phyloP scores from a whole-genome alignment of 2,329 filamentous ascomycete species.

The Colletotrichum sp. region DNA sequence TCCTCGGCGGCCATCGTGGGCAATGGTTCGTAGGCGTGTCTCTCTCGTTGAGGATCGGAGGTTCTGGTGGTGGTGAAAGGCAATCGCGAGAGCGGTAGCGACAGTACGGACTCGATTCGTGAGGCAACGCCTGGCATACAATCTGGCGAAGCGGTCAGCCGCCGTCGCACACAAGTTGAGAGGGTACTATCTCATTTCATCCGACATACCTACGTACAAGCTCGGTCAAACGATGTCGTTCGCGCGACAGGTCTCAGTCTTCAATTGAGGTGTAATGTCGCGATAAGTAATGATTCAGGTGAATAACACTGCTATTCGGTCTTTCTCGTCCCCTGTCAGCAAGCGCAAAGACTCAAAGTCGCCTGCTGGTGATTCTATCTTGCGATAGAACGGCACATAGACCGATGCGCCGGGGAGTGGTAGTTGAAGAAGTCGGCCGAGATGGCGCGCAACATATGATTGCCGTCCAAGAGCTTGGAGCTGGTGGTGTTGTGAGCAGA shows the following conservation, averaged over 20 bases:
- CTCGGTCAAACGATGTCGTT: neutral
- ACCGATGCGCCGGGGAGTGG: slow-evolving; percentile 37
- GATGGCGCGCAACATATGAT: slow-evolving; percentile 13
- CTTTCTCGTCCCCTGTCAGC: slow-evolving; percentile 63
- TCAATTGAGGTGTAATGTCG: neutral
- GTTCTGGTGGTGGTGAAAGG: slow-evolving; percentile 21
- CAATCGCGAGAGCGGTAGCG: slow-evolving; percentile 23
- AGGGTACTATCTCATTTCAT: neutral
- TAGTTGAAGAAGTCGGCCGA: slow-evolving; percentile 15
- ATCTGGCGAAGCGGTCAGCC: slow-evolving; percentile 12
- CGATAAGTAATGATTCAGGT: neutral
- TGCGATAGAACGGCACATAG: slow-evolving; percentile 45
- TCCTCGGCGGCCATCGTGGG: slow-evolving; percentile 12
- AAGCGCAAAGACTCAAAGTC: slow-evolving; percentile 74
- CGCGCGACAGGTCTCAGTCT: neutral
- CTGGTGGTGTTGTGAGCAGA: neutral
- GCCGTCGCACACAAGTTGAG: neutral
- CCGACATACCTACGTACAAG: neutral
- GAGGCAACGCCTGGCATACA: slow-evolving; percentile 1
- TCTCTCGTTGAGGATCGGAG: slow-evolving; percentile 14
- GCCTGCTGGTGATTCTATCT: slow-evolving; percentile 56
- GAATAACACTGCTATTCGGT: slow-evolving; percentile 39
- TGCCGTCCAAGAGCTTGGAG: neutral
- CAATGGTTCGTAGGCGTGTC: slow-evolving; percentile 10
- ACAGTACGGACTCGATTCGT: slow-evolving; percentile 10